phyloP scores from a whole-genome alignment of 768 basidiomycete species.

The Mycena maculata region DNA sequence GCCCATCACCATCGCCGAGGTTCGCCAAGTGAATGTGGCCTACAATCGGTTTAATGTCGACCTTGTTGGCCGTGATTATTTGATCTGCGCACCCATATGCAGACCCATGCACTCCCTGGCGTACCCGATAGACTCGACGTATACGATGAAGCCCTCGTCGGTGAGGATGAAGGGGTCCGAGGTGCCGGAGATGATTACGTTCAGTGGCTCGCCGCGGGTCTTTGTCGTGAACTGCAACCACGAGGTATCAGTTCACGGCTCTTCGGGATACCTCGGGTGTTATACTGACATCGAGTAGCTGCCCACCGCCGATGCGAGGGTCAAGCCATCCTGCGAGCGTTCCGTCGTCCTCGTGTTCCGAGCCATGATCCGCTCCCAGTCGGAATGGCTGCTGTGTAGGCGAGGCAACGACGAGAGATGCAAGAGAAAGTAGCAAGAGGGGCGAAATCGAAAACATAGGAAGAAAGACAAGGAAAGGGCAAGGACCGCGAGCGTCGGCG shows the following conservation, averaged over 20 bases:
- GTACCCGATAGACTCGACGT: constrained; percentile 83
- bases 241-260: not conserved
- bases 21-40: constrained; percentile 83
- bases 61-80: not conserved
- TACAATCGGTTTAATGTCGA: not conserved
- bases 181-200: constrained; percentile 81
- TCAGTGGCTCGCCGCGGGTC: constrained; percentile 82
- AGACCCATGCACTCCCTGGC: constrained; percentile 86
- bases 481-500: not conserved
- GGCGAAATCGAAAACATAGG: constrained; percentile 8
- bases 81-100: constrained; percentile 22
- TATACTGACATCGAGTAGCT: constrained; percentile 77
- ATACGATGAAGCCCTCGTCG: constrained; percentile 74
- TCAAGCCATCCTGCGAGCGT: constrained; percentile 61
- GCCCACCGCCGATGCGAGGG: constrained; percentile 79
- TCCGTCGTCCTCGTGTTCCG: constrained; percentile 20
- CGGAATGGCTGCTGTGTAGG: constrained; percentile 29
- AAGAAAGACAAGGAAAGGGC: not conserved
- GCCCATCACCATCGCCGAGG: constrained; percentile 84
- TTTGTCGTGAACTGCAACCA: constrained; percentile 69
- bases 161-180: constrained; percentile 87
- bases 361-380: constrained; percentile 3
- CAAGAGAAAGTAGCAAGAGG: constrained; percentile 19
- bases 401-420: constrained; percentile 25
- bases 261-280: not conserved